Evolutionary conservation across 2,329 filamentous ascomycete species (phyloP), one percentile per base, ranked within the genome.

Genomic region (Diplodia intermedia): DNA sequence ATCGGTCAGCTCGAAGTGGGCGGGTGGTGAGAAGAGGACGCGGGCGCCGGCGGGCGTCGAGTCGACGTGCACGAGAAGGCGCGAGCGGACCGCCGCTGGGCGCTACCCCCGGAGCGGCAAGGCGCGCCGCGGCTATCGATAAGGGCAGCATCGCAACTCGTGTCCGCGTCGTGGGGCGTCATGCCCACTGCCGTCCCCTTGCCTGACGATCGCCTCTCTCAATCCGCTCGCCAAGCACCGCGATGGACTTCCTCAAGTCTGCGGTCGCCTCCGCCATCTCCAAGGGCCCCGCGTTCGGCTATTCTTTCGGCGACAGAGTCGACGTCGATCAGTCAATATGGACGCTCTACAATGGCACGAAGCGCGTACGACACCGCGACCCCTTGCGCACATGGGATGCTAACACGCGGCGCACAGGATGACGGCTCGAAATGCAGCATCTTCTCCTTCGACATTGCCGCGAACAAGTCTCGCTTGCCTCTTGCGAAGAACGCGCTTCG

Each of bases 171-270:
- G 57, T 62, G 57, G 57, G 57, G 57, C 57, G 14, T 47, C 36
- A 15, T 47, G 43, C 40, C 57, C 26, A 52, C 50, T 52, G 38
- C 36, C 38, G 36, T 63, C 60, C 47, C 60, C 47, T 63, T 56
- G 33, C 53, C 50, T 53, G 49, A 31, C 33, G 55, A 33, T 53
- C 56, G 9, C 15, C 66, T 23, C 50, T 7, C 15, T 23, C 36
- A 33, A 18, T 15, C 43, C 33, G 40, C 38, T 36, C 57, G 57
- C 57, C 57, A 49, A 60, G n/a, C 29, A 29, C 14, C 60, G 43
- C 33, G 11, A 99, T 99, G 95, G 94, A 99, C 79, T 98, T 98
- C 77, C 87, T 99, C 77, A 98, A 98, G 82, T 98, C 94, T 70
- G 95, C 95, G 65, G 93, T 98, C 77, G 94, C 94, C 55, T 98